These are phyloP conservation scores for Hibiscus mutabilis DNA, from an alignment of 345 rosid genomes.

Conservation along the genomic window DNA sequence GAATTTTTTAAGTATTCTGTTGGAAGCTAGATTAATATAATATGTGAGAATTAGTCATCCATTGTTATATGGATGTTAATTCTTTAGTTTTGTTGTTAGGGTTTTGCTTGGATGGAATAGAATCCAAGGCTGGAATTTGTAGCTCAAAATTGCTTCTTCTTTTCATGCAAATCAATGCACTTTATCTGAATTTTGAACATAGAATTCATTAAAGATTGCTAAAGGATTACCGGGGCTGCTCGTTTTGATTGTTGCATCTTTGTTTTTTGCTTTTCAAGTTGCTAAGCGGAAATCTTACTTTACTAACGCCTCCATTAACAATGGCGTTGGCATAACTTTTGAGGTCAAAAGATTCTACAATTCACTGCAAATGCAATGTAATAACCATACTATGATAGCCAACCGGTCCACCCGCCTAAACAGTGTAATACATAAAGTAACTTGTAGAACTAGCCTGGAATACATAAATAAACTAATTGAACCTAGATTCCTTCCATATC, in stretches of 20 bases:
- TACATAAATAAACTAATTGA: not conserved
- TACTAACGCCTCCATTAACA: not conserved
- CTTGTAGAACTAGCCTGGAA: not conserved
- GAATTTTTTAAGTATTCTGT: not conserved
- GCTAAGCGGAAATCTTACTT: not conserved
- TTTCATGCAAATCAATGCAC: not conserved
- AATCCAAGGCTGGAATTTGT: not conserved
- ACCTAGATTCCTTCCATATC: not conserved
- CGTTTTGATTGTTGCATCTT: not conserved
- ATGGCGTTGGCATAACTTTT: not conserved
- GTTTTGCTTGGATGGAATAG: not conserved
- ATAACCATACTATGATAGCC: too few species aligned
- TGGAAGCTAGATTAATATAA: not conserved
- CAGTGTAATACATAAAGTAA: not conserved
- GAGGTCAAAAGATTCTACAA: not conserved
- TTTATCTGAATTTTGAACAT: not conserved
- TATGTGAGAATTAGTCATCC: not conserved
- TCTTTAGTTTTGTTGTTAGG: not conserved
- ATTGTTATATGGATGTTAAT: not conserved
- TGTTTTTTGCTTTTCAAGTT: not conserved
- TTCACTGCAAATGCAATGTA: not conserved
- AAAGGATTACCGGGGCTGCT: not conserved
- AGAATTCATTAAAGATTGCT: not conserved
- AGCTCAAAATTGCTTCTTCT: not conserved
- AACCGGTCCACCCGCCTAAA: not conserved